phyloP scores from a whole-genome alignment of 2,329 filamentous ascomycete genomes.

The Chaetoscypha palmicola region DNA sequence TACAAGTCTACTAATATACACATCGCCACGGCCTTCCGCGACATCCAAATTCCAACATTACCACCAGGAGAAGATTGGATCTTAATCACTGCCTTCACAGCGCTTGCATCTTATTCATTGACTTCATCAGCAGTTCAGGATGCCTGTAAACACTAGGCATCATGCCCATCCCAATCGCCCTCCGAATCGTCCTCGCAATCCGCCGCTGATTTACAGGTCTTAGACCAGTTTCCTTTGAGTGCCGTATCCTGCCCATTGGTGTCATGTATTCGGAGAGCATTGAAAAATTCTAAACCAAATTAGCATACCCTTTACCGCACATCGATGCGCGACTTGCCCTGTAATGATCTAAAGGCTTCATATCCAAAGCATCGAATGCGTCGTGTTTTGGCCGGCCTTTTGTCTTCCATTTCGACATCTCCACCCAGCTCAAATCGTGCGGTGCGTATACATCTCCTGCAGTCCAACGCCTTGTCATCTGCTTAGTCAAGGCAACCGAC shows the following conservation, averaged over 20 bases:
- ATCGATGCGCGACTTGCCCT: conserved; percentile 56
- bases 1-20: no score
- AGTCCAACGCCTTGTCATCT: conserved; percentile 65
- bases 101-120: conserved; percentile 7
- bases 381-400: conserved; percentile 52
- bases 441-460: conserved; percentile 84
- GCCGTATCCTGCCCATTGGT: conserved; percentile 75
- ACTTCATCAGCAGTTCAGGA: conserved; percentile 61
- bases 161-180: conserved; percentile 81
- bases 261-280: conserved; percentile 87
- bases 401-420: conserved; percentile 75
- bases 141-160: conserved; percentile 89
- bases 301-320: no score
- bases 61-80: no score
- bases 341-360: conserved; percentile 80
- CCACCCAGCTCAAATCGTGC: conserved; percentile 70
- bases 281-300: conserved; percentile 69
- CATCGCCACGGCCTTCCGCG: no score
- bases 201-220: conserved; percentile 85
- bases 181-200: conserved; percentile 85
- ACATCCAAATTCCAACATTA: no score
- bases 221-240: conserved; percentile 68
- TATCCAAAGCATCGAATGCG: conserved; percentile 69
- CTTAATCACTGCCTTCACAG: no score
- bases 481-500: conserved; percentile 49